Base-by-base conservation (phyloP, 164 flowering plant genomes). In the Tetracentron sinense region DNA sequence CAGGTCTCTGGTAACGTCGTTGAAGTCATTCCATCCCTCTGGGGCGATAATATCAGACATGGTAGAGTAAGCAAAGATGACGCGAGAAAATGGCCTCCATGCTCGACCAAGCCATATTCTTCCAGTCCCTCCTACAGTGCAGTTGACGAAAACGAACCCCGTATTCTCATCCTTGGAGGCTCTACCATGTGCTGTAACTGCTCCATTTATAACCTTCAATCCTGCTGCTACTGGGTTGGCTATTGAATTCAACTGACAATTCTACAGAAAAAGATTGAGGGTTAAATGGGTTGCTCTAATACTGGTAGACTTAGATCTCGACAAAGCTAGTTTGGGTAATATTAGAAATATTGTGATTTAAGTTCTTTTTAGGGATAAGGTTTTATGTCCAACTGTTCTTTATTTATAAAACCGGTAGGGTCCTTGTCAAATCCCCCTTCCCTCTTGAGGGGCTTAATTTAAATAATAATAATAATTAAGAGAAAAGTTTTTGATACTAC, bases 11-110 rank as follows among this genome's bases (percentile, higher is more conserved):
- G 86, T 47, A 7, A 88, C 86, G 44, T 90, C 96, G 65, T 86
- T 86, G 65, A 86, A 85, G 72, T 94, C 90, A 70, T 85, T 91
- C 99, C 99, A 94, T 6, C 99, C 99, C 44, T 94, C 95, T 0
- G 99, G 82, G 0, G 95, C 79, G 22, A 94, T 88, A 61, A 94
- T 84, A 56, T 86, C 89, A n/a, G 95, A 42, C 93, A 91, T 83
- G 70, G 63, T 35, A 0, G 95, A 78, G 72, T 57, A 70, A 3
- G 90, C 85, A 56, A 86, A 94, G 11, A 91, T 67, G 1, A 87
- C 96, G 0, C 88, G 83, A 3, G 99, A 90, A 64, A 77, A 94
- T 2, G 99, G 95, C 63, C 88, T 49, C 99, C 99, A 94, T 7
- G 99, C 97, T 35, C 99, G 82, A 6, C 99, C 99, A 0, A 94